Evolutionary conservation across 805 yeast genomes (phyloP).

Genomic region (Millerozyma miso): DNA sequence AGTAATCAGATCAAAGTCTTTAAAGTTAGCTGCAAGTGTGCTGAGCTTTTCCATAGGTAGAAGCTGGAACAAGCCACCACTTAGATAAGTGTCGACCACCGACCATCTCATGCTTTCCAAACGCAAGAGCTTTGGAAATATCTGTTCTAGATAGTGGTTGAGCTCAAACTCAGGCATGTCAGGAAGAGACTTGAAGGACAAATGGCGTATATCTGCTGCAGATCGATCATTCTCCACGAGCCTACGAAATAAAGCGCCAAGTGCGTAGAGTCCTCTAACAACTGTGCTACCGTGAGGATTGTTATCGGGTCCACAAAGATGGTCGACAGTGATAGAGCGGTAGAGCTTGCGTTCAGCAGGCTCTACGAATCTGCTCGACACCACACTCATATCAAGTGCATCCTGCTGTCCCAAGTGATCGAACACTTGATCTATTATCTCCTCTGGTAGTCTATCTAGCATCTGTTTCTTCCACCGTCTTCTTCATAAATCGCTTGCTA

Average conservation of each 20-base stretch:
- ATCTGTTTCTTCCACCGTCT: too few relatives aligned
- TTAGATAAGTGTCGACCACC: slow-evolving; percentile 12
- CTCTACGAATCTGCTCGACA: slow-evolving; percentile 9
- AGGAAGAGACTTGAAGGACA: slow-evolving; percentile 15
- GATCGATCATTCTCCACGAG: slow-evolving; percentile 8
- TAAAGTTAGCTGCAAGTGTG: slow-evolving; percentile 15
- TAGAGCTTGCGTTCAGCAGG: slow-evolving; percentile 13
- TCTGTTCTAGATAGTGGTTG: slow-evolving; percentile 9
- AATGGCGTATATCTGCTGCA: slow-evolving; percentile 10
- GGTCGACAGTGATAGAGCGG: slow-evolving; percentile 12
- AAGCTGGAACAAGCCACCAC: slow-evolving; percentile 8
- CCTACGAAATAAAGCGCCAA: slow-evolving; percentile 17
- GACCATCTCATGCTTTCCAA: slow-evolving; percentile 18
- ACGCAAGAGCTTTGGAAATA: slow-evolving; percentile 13
- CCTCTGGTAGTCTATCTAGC: slow-evolving; percentile 17
- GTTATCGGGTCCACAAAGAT: not conserved
- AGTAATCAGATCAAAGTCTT: slow-evolving; percentile 8
- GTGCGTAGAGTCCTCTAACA: slow-evolving; percentile 13
- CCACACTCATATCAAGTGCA: slow-evolving; percentile 10
- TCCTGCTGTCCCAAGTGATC: slow-evolving; percentile 11
- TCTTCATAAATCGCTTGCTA: too few relatives aligned
- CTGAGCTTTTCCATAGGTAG: slow-evolving; percentile 11
- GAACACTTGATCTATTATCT: slow-evolving; percentile 13
- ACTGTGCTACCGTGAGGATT: not conserved
- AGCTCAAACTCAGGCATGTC: slow-evolving; percentile 22